phyloP scores from a whole-genome alignment of 805 yeast species.

The Clavispora santaluciae region DNA sequence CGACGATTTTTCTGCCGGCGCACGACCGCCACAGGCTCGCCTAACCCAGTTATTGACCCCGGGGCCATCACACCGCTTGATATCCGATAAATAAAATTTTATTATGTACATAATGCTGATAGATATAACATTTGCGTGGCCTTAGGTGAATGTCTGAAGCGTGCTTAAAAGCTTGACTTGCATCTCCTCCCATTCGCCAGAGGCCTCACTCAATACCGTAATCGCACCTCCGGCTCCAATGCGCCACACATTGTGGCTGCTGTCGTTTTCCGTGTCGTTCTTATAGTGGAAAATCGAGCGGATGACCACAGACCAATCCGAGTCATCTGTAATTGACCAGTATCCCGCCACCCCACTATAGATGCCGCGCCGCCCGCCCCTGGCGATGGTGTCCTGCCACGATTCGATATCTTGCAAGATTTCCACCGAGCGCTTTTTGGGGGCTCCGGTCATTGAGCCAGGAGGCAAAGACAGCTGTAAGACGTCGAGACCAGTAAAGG shows the following conservation, averaged over 20 bases:
- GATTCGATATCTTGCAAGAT: conserved; percentile 59
- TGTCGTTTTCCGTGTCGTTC: conserved; percentile 37
- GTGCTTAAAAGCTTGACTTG: conserved; percentile 73
- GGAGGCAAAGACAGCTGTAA: conserved; percentile 83
- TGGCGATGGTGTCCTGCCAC: conserved; percentile 25
- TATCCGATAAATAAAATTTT: too few relatives aligned
- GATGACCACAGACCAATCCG: conserved; percentile 96
- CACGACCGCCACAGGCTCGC: conserved; percentile 1
- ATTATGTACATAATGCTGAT: too few relatives aligned
- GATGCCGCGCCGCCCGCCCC: conserved; percentile 63
- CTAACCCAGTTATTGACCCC: too few relatives aligned
- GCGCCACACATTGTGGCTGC: conserved; percentile 49
- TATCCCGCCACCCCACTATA: conserved; percentile 96
- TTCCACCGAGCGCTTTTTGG: conserved; percentile 89
- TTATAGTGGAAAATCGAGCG: conserved; percentile 71
- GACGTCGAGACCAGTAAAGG: conserved; percentile 70
- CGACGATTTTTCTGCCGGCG: conserved; percentile 1
- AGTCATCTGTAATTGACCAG: conserved; percentile 81
- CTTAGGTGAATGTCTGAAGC: conserved; percentile 55
- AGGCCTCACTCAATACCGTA: conserved; percentile 77
- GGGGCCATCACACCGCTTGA: too few relatives aligned
- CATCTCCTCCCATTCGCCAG: conserved; percentile 94
- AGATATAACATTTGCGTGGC: background rate
- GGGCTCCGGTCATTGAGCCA: conserved; percentile 99
- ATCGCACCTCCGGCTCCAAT: conserved; percentile 99